Conservation (phyloP, 1,139 yeast species). For the Kluyveromyces sp. region DNA sequence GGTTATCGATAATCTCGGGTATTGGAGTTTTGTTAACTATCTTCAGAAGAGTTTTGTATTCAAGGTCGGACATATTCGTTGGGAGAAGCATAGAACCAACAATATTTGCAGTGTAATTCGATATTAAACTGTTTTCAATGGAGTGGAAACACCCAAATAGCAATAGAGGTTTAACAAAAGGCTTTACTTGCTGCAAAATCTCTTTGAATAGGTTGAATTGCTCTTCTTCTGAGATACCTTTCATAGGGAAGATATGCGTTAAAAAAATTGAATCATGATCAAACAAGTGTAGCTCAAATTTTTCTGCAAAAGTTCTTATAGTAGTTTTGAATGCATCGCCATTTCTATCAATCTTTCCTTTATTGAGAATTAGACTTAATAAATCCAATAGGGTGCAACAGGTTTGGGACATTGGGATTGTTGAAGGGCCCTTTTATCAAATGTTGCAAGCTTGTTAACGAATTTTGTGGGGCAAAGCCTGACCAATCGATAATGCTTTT, state of each 20-base stretch:
- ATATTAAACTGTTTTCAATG: conserved; percentile 9
- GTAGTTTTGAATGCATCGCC: neutral
- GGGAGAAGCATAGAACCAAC: conserved; percentile 21
- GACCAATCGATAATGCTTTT: conserved; percentile 4
- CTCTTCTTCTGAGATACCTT: neutral
- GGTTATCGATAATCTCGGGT: conserved; percentile 11
- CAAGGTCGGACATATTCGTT: conserved; percentile 12
- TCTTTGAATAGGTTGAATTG: conserved; percentile 1
- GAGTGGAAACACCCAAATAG: neutral
- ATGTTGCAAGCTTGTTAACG: neutral
- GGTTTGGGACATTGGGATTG: neutral
- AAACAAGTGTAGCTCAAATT: neutral
- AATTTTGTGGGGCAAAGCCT: neutral
- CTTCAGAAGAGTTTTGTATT: conserved; percentile 9
- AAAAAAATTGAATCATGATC: neutral
- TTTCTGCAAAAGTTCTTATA: conserved; percentile 1
- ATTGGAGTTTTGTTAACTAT: conserved; percentile 12
- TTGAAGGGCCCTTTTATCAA: neutral
- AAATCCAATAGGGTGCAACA: neutral
- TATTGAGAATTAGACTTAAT: neutral
- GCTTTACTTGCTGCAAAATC: neutral
- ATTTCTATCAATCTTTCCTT: neutral
- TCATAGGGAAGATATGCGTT: conserved; percentile 1
- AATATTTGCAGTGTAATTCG: conserved; percentile 18
- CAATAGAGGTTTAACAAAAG: neutral